These are phyloP conservation scores for Raddia guianensis DNA, from an alignment of 176 grass and related monocot genomes.

Conservation along the genomic window DNA sequence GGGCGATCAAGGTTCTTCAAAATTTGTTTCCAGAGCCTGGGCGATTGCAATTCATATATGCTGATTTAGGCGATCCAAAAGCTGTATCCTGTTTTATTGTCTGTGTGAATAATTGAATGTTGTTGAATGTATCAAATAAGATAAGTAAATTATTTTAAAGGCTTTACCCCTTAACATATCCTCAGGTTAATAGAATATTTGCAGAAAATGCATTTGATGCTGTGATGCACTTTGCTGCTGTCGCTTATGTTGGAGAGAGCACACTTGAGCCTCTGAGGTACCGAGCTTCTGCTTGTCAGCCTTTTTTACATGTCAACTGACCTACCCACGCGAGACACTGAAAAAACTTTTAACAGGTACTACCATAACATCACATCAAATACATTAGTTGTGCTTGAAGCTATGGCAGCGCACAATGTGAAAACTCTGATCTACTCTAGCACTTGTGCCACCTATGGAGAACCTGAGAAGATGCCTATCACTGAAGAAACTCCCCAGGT, in stretches of 20 bases:
- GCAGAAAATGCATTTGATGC: slow-evolving; percentile 88
- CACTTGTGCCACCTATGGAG: slow-evolving; percentile 93
- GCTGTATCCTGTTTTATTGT: slow-evolving; percentile 53
- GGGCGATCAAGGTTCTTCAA: slow-evolving; percentile 76
- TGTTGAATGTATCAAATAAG: not conserved
- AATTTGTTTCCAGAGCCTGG: slow-evolving; percentile 67
- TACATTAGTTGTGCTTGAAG: slow-evolving; percentile 78
- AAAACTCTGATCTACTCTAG: slow-evolving; percentile 93
- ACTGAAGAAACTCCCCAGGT: slow-evolving; percentile 96
- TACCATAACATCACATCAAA: slow-evolving; percentile 95
- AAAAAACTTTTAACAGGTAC: slow-evolving; percentile 59
- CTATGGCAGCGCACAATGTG: slow-evolving; percentile 71
- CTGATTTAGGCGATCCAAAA: slow-evolving; percentile 82
- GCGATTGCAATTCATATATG: slow-evolving; percentile 78
- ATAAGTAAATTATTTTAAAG: not conserved
- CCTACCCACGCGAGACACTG: not conserved
- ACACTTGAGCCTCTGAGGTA: slow-evolving; percentile 91
- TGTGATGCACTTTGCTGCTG: slow-evolving; percentile 90
- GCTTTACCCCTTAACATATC: slow-evolving; percentile 38
- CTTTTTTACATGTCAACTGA: not conserved
- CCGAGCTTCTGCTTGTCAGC: not conserved
- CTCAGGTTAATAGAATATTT: slow-evolving; percentile 73
- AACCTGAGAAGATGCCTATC: slow-evolving; percentile 95
- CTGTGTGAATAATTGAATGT: not conserved
- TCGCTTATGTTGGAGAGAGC: slow-evolving; percentile 89